Evolutionary conservation across 2,329 filamentous ascomycete genomes (phyloP), one percentile per base, ranked within the genome.

Genomic region (Niveomyces coronatus): DNA sequence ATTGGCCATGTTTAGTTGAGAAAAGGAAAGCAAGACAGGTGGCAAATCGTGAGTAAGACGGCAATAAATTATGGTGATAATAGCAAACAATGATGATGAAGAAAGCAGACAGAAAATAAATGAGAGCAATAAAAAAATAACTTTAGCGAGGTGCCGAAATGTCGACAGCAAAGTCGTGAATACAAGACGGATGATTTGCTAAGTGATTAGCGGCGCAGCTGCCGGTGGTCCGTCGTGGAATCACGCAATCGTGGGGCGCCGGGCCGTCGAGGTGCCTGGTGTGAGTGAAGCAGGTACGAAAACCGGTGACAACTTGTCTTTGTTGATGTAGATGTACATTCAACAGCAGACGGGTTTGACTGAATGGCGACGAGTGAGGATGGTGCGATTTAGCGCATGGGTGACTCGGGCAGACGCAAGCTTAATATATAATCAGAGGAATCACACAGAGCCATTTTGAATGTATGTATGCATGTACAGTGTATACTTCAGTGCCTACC

Each of bases 1-100:
- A 63, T 80, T 80, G 55, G 76, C 76, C 76, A 81, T 81, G 49
- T 47, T 69, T 40, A 18, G 18, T 17, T 13, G 37, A 33, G 24
- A 18, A 24, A 24, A 5, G 4, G 5, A 15, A n/a, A 17, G 13
- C 15, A 9, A 34, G 33, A 30, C 14, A 18, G 29, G 17, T 34
- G 40, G 43, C 39, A 33, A 45, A 29, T 26, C 16, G 34, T 17
- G 29, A 26, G 18, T 42, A 44, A 39, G 42, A 40, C 37, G 31
- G 37, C 39, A 34, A 36, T 30, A 34, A 22, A 33, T 37, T 10
- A 23, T 18, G 17, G 13, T 24, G 33, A 30, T 37, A 24, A 14
- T 15, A 27, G 14, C 13, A 37, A 24, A 10, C 24, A 27, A 19
- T 22, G 18, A 24, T 26, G 19, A 23, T 26, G 22, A 40, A 31